These are phyloP conservation scores for Trichothecium roseum DNA, from an alignment of 2,329 filamentous ascomycete species.

Conservation along the genomic window DNA sequence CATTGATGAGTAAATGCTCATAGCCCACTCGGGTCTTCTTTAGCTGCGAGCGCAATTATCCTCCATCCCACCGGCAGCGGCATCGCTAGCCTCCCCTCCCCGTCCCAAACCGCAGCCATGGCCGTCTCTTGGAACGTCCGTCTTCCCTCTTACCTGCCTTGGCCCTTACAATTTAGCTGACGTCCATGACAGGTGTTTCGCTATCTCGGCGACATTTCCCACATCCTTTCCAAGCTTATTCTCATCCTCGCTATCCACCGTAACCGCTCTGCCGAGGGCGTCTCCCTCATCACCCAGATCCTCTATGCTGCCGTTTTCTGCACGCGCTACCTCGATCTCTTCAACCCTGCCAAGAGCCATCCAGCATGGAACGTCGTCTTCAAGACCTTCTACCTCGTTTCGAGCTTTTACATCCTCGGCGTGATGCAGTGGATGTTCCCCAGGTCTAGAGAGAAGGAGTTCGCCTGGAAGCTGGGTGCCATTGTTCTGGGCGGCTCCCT, in stretches of 20 bases:
- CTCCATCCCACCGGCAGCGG: no score
- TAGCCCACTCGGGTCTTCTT: no score
- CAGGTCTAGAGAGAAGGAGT: slow-evolving; percentile 79
- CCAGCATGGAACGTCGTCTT: slow-evolving; percentile 65
- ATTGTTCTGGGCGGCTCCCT: slow-evolving; percentile 56
- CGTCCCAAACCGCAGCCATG: slow-evolving; percentile 10
- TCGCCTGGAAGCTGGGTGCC: slow-evolving; percentile 84
- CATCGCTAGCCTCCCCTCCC: no score
- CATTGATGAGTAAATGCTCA: no score
- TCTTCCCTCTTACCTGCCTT: background rate
- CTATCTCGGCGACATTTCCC: slow-evolving; percentile 72
- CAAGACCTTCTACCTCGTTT: slow-evolving; percentile 81
- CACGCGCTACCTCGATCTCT: slow-evolving; percentile 78
- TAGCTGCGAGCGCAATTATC: no score
- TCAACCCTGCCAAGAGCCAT: slow-evolving; percentile 31
- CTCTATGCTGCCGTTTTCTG: slow-evolving; percentile 82
- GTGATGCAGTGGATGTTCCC: slow-evolving; percentile 82
- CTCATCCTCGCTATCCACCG: slow-evolving; percentile 83
- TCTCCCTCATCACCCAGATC: slow-evolving; percentile 83
- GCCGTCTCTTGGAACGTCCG: slow-evolving; percentile 28
- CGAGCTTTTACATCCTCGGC: slow-evolving; percentile 76
- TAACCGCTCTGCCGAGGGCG: slow-evolving; percentile 80
- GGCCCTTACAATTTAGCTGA: background rate
- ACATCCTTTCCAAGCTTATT: slow-evolving; percentile 79
- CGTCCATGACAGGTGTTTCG: slow-evolving; percentile 47